Percentiles rank a stretch among this genome's conserved stretches.
phyloP scores from a whole-genome alignment of 495 filamentous ascomycete species.

The Sabuloglossum arenarium region DNA sequence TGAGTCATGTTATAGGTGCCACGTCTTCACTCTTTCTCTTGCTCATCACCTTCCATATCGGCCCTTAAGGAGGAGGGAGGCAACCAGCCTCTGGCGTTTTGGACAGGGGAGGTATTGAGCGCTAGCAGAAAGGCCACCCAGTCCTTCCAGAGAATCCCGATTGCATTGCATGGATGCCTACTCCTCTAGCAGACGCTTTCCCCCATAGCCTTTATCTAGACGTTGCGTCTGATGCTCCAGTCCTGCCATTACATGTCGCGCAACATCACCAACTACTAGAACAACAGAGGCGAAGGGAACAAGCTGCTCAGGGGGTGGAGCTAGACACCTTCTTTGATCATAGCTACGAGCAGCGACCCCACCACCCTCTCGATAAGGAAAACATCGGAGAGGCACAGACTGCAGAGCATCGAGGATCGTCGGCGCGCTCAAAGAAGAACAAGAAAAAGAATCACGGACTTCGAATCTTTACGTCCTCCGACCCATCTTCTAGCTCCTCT shows the following conservation, averaged over 20 bases:
- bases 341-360: background rate
- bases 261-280: constrained; percentile 7
- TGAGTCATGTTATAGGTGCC: background rate
- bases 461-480: background rate
- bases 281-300: background rate
- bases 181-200: constrained; percentile 11
- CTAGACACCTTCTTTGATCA: background rate
- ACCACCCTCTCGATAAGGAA: background rate
- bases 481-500: background rate
- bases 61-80: too few species aligned
- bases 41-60: too few species aligned
- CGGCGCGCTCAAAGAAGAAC: background rate
- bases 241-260: constrained; percentile 10
- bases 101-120: background rate
- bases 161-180: constrained; percentile 16
- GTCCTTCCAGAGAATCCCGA: background rate
- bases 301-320: background rate
- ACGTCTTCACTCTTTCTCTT: background rate
- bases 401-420: background rate
- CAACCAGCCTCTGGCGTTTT: background rate
- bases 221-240: constrained; percentile 5
- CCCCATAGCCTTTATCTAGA: constrained; percentile 6
- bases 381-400: background rate
- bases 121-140: background rate
- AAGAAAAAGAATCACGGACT: background rate